A percentile compares a stretch with the other conserved stretches of the same genome.
phyloP scores from a whole-genome alignment of 2,329 filamentous ascomycete species.

The Monosporascus sp. region DNA sequence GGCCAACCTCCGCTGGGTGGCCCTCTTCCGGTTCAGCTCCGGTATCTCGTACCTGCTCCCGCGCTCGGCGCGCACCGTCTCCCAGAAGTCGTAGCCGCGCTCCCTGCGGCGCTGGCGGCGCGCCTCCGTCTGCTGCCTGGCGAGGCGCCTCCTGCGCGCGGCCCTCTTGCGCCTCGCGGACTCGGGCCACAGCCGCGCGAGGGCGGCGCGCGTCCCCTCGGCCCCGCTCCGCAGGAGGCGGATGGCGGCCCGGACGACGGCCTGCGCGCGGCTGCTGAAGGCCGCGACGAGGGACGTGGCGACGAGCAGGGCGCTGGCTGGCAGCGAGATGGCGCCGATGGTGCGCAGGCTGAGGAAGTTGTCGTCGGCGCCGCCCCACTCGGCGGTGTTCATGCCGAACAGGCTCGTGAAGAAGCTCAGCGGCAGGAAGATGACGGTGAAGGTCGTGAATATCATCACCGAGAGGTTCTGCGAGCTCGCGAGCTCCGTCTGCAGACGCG shows the following conservation, averaged over 20 bases:
- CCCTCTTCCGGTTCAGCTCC: slow-evolving; percentile 27
- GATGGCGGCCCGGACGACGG: slow-evolving; percentile 21
- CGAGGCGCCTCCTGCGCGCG: not conserved
- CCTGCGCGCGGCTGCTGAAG: slow-evolving; percentile 45
- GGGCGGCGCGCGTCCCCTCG: slow-evolving; percentile 7
- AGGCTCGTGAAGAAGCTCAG: slow-evolving; percentile 60
- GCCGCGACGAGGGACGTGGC: slow-evolving; percentile 46
- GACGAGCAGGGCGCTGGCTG: slow-evolving; percentile 44
- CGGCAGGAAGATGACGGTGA: slow-evolving; percentile 59
- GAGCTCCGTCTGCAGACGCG: slow-evolving; percentile 56
- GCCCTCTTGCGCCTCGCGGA: slow-evolving; percentile 12
- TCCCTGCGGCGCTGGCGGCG: slow-evolving; percentile 22
- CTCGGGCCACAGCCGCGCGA: slow-evolving; percentile 23
- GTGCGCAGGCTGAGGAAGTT: slow-evolving; percentile 37
- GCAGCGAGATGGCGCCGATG: slow-evolving; percentile 45
- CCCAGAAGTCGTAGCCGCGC: slow-evolving; percentile 36
- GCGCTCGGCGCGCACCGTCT: slow-evolving; percentile 27
- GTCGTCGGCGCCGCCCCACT: slow-evolving; percentile 48
- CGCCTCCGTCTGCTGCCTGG: slow-evolving; percentile 13
- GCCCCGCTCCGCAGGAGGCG: slow-evolving; percentile 3
- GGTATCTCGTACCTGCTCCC: slow-evolving; percentile 31
- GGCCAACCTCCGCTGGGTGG: slow-evolving; percentile 8
- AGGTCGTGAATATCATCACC: slow-evolving; percentile 62
- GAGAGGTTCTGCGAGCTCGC: slow-evolving; percentile 57
- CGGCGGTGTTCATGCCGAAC: slow-evolving; percentile 60